phyloP scores from a whole-genome alignment of 768 basidiomycete species.

The Strobilomyces dryophilus region DNA sequence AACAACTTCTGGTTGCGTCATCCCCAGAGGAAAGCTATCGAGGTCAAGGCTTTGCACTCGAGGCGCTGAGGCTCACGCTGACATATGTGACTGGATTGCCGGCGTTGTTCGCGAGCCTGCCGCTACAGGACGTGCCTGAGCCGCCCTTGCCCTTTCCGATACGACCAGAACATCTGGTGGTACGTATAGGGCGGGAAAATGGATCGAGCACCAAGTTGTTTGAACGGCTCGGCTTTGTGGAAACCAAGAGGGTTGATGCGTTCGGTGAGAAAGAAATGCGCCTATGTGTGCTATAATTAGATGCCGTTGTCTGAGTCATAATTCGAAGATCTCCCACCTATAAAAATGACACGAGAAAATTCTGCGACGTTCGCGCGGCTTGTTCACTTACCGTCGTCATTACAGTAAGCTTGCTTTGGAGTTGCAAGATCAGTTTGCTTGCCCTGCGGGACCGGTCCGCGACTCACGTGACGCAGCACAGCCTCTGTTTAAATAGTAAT shows the following conservation, averaged over 20 bases:
- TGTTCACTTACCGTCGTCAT: conserved; percentile 7
- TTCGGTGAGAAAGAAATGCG: conserved; percentile 87
- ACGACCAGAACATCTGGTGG: conserved; percentile 49
- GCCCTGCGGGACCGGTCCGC: no score
- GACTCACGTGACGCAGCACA: neutral
- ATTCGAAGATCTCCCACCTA: neutral
- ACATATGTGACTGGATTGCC: conserved; percentile 57
- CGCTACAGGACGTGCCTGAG: conserved; percentile 16
- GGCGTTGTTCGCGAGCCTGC: conserved; percentile 8
- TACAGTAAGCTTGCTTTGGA: no score
- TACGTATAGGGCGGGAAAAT: conserved; percentile 70
- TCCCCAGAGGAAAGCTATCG: conserved; percentile 59
- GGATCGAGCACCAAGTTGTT: conserved; percentile 68
- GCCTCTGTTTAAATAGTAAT: conserved; percentile 5
- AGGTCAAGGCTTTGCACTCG: conserved; percentile 60
- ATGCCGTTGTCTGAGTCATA: conserved; percentile 18
- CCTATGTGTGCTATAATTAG: conserved; percentile 1
- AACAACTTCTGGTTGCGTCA: neutral
- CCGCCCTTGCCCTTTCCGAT: conserved; percentile 42
- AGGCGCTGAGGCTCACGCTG: conserved; percentile 63
- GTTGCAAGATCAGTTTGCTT: no score
- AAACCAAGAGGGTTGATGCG: conserved; percentile 64
- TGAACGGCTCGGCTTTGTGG: conserved; percentile 66
- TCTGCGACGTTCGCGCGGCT: neutral
- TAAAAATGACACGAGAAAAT: conserved; percentile 1